Base-by-base conservation (phyloP, 2,329 filamentous ascomycete genomes). In the Ramichloridium luteum region DNA sequence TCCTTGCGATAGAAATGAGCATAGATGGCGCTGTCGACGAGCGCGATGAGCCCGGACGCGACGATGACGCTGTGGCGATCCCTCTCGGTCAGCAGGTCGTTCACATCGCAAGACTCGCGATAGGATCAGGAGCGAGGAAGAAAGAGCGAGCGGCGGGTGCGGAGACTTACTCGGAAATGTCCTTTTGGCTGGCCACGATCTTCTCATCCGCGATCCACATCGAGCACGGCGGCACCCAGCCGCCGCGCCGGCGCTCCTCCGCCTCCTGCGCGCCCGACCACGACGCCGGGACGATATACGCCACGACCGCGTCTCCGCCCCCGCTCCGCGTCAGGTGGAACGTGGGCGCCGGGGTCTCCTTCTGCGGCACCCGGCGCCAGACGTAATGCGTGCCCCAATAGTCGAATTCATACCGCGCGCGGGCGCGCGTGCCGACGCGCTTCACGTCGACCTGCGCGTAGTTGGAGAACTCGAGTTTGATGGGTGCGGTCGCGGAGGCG, bases 381-480 rank as follows among this genome's bases (percentile, higher is more conserved):
- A 72, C 64, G 57, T 96, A 96, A 33, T 66, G 70, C 46, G 78
- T 71, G 15, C 83, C 84, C 90, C 90, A 96, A 67, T 93, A 93
- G 51, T 88, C 80, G 49, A 93, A 94, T 34, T 85, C 81, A 55
- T 94, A 96, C 39, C 74, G 72, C 59, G 85, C 88, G 40, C 67
- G 67, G 27, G 68, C 64, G 44, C 73, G 76, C 30, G 69, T 62
- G 5, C 79, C 79, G 14, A 72, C 67, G 25, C 82, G 74, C 44
- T 72, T 75, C 30, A 98, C 62, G 43, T 93, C 81, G 25, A 96
- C 75, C 47, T 90, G 84, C 2, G 88, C 88, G 54, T 98, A 98
- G 61, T 96, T 98, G 44, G 84, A 92, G 55, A 94, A 98, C 54
- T 96, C 88, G 18, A 98, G 70, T 58, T 85, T 82, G 54, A 88